Evolutionary conservation across 768 basidiomycete genomes (phyloP).

Genomic region (Paxillus rubicundulus): DNA sequence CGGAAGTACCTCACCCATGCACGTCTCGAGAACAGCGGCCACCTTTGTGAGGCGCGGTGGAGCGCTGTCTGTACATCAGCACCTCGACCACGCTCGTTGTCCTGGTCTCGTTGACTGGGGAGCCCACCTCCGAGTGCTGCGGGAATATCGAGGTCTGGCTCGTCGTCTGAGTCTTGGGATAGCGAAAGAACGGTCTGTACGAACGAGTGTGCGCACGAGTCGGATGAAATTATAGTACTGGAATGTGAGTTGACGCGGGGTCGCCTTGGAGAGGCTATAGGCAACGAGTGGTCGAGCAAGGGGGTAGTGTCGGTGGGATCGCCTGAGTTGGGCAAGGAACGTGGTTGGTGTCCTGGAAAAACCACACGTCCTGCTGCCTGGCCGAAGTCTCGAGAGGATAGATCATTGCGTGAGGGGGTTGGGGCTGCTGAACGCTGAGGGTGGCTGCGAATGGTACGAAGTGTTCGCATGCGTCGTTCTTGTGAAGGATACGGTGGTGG

Average conservation of each 20-base stretch:
- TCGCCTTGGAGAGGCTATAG: constrained; percentile 30
- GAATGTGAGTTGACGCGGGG: constrained; percentile 58
- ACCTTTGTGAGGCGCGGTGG: neutral
- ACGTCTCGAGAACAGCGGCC: constrained; percentile 26
- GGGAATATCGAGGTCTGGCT: constrained; percentile 37
- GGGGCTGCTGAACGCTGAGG: constrained; percentile 30
- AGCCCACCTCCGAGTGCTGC: constrained; percentile 22
- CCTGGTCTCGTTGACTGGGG: constrained; percentile 20
- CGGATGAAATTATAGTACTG: constrained; percentile 45
- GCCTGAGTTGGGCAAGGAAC: constrained; percentile 21
- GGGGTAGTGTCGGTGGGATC: constrained; percentile 50
- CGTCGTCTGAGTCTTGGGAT: constrained; percentile 53
- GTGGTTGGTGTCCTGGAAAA: constrained; percentile 19
- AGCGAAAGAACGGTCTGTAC: constrained; percentile 68
- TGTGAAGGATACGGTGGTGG: constrained; percentile 69
- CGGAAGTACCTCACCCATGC: constrained; percentile 61
- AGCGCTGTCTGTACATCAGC: neutral
- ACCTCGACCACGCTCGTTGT: neutral
- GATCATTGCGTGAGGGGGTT: constrained; percentile 27
- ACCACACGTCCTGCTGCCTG: constrained; percentile 33
- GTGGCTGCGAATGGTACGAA: constrained; percentile 29
- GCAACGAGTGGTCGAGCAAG: constrained; percentile 35
- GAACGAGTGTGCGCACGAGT: constrained; percentile 60
- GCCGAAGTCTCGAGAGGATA: constrained; percentile 36
- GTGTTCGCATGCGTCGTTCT: constrained; percentile 40